phyloP scores from a whole-genome alignment of 2,329 filamentous ascomycete species.

The Lachnellula subtilissima region DNA sequence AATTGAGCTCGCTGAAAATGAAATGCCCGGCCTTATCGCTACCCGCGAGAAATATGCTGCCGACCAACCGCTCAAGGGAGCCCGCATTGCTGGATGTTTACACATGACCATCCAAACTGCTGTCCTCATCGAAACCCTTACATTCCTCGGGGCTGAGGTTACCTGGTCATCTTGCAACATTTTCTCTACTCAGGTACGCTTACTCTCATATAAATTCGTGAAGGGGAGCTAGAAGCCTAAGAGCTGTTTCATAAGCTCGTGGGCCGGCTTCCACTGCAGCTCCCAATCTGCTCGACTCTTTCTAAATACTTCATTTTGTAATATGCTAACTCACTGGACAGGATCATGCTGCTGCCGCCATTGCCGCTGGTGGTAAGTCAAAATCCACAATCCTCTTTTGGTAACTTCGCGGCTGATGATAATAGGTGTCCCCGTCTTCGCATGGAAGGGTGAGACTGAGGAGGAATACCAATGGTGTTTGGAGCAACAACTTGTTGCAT shows the following conservation, averaged over 20 bases:
- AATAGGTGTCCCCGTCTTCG: conserved; percentile 74
- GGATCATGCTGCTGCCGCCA: conserved; percentile 95
- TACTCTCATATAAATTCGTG: too few species aligned
- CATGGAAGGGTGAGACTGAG: conserved; percentile 83
- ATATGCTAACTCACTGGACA: neutral
- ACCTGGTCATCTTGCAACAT: conserved; percentile 99
- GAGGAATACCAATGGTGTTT: conserved; percentile 99
- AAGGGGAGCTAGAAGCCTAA: too few species aligned
- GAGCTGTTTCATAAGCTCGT: conserved; percentile 49
- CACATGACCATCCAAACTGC: conserved; percentile 92
- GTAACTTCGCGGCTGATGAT: conserved; percentile 8
- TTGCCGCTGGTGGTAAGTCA: conserved; percentile 59
- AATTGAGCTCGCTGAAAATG: conserved; percentile 94
- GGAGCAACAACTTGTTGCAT: conserved; percentile 94
- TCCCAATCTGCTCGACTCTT: too few species aligned
- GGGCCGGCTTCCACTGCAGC: conserved; percentile 55
- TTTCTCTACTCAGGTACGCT: conserved; percentile 76
- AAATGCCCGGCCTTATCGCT: conserved; percentile 97
- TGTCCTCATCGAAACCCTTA: conserved; percentile 97
- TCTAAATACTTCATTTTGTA: too few species aligned
- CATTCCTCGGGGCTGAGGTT: conserved; percentile 90
- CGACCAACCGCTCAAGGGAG: conserved; percentile 91
- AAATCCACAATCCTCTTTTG: neutral
- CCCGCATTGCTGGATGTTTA: conserved; percentile 88
- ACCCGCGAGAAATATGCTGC: conserved; percentile 85